Base-by-base conservation (phyloP, 805 yeast species). In the Candida vartiovaarae region DNA sequence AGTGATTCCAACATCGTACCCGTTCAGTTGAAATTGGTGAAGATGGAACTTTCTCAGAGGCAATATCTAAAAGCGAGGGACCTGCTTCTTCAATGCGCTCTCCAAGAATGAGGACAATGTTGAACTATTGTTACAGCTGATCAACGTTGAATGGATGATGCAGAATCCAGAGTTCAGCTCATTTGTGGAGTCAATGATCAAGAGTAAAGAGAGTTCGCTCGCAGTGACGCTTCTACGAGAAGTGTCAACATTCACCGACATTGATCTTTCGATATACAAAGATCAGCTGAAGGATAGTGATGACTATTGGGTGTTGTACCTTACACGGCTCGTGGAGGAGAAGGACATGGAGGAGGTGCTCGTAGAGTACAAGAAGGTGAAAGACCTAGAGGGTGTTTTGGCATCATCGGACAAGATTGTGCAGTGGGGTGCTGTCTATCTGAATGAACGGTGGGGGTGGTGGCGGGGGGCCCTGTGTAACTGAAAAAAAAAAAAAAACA, bases 11-110 rank as follows among this genome's bases (percentile, higher is more conserved):
- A 52, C 43, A 51, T 55, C 20, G 43, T 55, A 3, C 56, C 61
- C 11, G 60, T 66, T 36, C 52, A 63, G 15, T 32, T 67, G 8
- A 66, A 72, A 36, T 54, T 79, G 30, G 56, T 68, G 6, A 78
- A 77, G 48, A 46, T 78, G 20, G 67, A 74, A 40, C 25, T 75
- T 0, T 53, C 65, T n/a, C 47, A 59, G 6, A 66, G 65, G 1
- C 64, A 73, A 40, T 46, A 59, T 31, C 36, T 60, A 2, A 54
- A 52, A 29, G 81, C 81, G 0, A 46, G 49, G 15, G 60, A 55
- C 34, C 6, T 56, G 3, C 25, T 41, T 5, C n/a, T 15, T 46
- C 4, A 11, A 27, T 2, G 32, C 48, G 1, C 34, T 67, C 64
- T 39, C 62, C 55, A n/a, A 40, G 68, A 20, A 65, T 66, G 5